A percentile compares a stretch with the other conserved stretches of the same genome.
Evolutionary conservation across 495 filamentous ascomycete species (phyloP).

Genomic region (Symbiotaphrina buchneri): DNA sequence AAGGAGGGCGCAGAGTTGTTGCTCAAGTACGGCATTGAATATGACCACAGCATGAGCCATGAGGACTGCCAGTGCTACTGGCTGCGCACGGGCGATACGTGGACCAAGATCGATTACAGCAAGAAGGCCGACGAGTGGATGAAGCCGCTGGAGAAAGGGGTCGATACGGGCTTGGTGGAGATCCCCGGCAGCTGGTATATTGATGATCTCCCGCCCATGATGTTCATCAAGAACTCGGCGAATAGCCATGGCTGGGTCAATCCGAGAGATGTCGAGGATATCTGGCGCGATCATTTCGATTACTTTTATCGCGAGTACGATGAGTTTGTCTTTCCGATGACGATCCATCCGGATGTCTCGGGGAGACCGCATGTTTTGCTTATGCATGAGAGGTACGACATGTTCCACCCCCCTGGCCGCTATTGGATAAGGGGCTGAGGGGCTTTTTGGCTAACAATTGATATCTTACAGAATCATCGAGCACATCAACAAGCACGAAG

Average conservation of each 20-base stretch:
- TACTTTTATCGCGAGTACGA: conserved; percentile 39
- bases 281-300: conserved; percentile 45
- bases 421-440: conserved; percentile 9
- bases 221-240: conserved; percentile 37
- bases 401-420: conserved; percentile 1
- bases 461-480: conserved; percentile 18
- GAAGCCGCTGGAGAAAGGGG: conserved; percentile 31
- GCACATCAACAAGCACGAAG: conserved; percentile 26
- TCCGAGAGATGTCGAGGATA: conserved; percentile 30
- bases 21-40: conserved; percentile 45
- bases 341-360: conserved; percentile 35
- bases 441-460: neutral
- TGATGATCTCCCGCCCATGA: conserved; percentile 37
- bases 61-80: conserved; percentile 46
- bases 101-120: conserved; percentile 37
- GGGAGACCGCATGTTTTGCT: conserved; percentile 32
- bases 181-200: conserved; percentile 49
- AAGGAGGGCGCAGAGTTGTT: conserved; percentile 43
- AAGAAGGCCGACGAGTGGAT: conserved; percentile 42
- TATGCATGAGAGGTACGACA: conserved; percentile 26
- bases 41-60: conserved; percentile 44
- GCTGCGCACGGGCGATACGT: conserved; percentile 33
- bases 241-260: conserved; percentile 40
- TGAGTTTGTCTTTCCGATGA: conserved; percentile 36
- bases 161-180: conserved; percentile 34